Percentiles rank a stretch among this genome's conserved stretches.
phyloP scores from a whole-genome alignment of 2,329 filamentous ascomycete genomes.

The Botrytis sinoallii region DNA sequence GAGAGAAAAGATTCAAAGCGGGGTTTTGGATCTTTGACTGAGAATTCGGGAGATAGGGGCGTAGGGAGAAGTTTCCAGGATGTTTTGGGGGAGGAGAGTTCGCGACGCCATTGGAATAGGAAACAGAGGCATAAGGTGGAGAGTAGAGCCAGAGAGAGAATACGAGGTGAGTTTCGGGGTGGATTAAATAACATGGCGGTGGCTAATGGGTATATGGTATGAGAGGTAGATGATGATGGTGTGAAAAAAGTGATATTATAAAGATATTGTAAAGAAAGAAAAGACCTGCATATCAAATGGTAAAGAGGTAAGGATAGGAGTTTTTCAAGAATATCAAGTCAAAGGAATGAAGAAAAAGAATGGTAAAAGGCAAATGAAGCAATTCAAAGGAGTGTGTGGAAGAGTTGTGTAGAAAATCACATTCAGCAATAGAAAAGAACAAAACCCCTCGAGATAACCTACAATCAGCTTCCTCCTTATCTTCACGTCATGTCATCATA shows the following conservation, averaged over 20 bases:
- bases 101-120: slow-evolving; percentile 11
- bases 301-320: not conserved
- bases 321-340: not conserved
- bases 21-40: not conserved
- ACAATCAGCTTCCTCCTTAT: not conserved
- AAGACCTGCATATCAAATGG: not conserved
- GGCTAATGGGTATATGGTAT: not conserved
- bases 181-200: slow-evolving; percentile 6
- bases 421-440: not conserved
- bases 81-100: slow-evolving; percentile 11
- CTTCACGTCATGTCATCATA: not conserved
- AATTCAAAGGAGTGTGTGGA: not conserved
- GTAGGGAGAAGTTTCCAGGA: not conserved
- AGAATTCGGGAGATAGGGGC: not conserved
- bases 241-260: not conserved
- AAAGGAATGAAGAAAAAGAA: not conserved
- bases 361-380: not conserved
- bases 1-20: slow-evolving; percentile 6
- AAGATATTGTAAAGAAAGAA: not conserved
- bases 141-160: not conserved
- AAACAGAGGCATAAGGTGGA: slow-evolving; percentile 6
- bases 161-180: slow-evolving; percentile 9
- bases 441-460: not conserved
- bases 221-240: not conserved
- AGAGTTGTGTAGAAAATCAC: not conserved